phyloP scores from a whole-genome alignment of 192 early-diverging fungal species.

The Backusella morwellensis region DNA sequence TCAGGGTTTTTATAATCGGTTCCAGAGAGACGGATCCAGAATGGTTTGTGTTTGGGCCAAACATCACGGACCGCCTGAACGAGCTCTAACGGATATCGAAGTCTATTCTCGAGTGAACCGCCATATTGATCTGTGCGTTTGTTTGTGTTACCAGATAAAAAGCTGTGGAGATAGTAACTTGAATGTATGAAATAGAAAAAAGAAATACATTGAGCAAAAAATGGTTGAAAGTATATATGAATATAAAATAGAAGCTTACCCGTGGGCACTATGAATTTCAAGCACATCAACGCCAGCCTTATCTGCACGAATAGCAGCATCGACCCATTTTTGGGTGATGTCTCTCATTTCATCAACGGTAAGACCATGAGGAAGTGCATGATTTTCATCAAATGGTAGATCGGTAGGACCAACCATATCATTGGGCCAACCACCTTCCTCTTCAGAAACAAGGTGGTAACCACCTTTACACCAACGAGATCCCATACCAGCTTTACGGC shows the following conservation, averaged over 20 bases:
- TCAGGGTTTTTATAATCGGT: constrained; percentile 66
- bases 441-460: constrained; percentile 14
- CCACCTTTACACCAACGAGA: constrained; percentile 5
- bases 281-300: constrained; percentile 56
- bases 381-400: constrained; percentile 43
- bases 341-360: constrained; percentile 64
- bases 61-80: constrained; percentile 56
- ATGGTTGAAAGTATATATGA: too few relatives aligned
- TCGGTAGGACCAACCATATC: constrained; percentile 68
- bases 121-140: constrained; percentile 90
- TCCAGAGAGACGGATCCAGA: constrained; percentile 83
- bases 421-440: constrained; percentile 70
- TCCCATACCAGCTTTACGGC: constrained; percentile 59
- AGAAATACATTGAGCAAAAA: background rate
- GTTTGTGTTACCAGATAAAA: constrained; percentile 81
- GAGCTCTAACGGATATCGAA: constrained; percentile 72
- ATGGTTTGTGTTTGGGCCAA: constrained; percentile 79
- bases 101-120: constrained; percentile 87
- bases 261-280: constrained; percentile 73
- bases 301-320: constrained; percentile 66
- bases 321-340: constrained; percentile 59
- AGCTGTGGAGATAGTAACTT: constrained; percentile 79
- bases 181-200: constrained; percentile 59
- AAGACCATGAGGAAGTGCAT: constrained; percentile 54
- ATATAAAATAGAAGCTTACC: constrained; percentile 10